Evolutionary conservation across 2,329 filamentous ascomycete genomes (phyloP).

Genomic region (Rutstroemia sp.): DNA sequence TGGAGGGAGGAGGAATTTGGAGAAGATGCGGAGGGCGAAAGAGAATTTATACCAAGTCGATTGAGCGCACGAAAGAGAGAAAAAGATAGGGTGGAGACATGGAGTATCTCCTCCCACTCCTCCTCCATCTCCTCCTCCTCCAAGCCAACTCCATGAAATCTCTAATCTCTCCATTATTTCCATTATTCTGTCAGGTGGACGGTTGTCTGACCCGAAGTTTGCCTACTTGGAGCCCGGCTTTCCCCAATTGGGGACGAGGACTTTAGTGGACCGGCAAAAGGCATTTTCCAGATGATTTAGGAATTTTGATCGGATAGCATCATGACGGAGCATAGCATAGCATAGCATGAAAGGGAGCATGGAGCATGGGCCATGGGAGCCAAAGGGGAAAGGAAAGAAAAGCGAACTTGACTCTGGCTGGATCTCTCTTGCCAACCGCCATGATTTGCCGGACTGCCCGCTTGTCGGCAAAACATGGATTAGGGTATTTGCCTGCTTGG

Average conservation of each 20-base stretch:
- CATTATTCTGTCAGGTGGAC: background rate
- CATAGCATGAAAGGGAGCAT: too few relatives aligned
- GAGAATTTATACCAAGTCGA: background rate
- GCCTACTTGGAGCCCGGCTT: background rate
- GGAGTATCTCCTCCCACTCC: background rate
- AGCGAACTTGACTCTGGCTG: too few relatives aligned
- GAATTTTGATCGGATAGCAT: too few relatives aligned
- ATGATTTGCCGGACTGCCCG: too few relatives aligned
- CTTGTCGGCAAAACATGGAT: too few relatives aligned
- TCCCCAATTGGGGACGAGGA: background rate
- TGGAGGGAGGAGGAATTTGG: background rate
- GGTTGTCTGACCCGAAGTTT: background rate
- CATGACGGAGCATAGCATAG: too few relatives aligned
- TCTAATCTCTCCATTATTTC: background rate
- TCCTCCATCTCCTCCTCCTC: background rate
- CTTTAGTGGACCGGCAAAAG: background rate
- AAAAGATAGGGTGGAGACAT: background rate
- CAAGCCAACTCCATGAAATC: background rate
- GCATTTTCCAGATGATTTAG: too few relatives aligned
- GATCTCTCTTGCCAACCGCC: too few relatives aligned
- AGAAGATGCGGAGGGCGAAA: background rate
- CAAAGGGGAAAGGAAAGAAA: too few relatives aligned
- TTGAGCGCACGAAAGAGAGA: background rate
- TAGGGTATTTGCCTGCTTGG: too few relatives aligned
- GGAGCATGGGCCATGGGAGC: too few relatives aligned